Conservation (phyloP, 2,329 filamentous ascomycete genomes). For the Trichoderma aggressivum region DNA sequence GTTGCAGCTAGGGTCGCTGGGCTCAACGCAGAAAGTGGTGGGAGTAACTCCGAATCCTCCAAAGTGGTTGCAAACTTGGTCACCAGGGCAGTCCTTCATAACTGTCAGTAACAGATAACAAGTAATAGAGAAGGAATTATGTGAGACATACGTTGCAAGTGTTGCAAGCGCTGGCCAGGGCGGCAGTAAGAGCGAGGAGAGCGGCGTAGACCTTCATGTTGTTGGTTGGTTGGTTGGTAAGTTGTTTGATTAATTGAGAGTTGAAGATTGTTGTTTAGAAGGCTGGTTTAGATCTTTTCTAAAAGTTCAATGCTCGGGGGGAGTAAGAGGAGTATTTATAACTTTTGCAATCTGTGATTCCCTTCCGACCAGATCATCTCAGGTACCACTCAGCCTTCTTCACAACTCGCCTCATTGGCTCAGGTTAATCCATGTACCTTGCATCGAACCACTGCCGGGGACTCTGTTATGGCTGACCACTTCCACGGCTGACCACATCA, state of each 20-base stretch:
- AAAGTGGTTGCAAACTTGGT: constrained; percentile 17
- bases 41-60: constrained; percentile 7
- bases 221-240: background rate
- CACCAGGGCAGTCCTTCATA: constrained; percentile 7
- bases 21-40: constrained; percentile 12
- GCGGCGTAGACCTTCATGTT: constrained; percentile 14
- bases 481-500: background rate
- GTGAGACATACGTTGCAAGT: constrained; percentile 6
- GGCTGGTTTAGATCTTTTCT: background rate
- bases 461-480: background rate
- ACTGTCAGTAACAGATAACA: background rate
- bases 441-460: background rate
- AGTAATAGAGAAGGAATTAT: background rate
- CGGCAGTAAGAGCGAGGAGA: background rate
- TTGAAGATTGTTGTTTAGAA: background rate
- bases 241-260: background rate
- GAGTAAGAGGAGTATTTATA: background rate
- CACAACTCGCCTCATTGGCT: background rate
- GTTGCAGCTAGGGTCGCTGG: constrained; percentile 9
- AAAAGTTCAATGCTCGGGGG: background rate
- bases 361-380: background rate
- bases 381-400: background rate
- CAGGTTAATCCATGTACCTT: background rate
- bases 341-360: background rate
- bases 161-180: constrained; percentile 14